Conservation (phyloP, 106 monocot species). For the Chionographis japonica region DNA sequence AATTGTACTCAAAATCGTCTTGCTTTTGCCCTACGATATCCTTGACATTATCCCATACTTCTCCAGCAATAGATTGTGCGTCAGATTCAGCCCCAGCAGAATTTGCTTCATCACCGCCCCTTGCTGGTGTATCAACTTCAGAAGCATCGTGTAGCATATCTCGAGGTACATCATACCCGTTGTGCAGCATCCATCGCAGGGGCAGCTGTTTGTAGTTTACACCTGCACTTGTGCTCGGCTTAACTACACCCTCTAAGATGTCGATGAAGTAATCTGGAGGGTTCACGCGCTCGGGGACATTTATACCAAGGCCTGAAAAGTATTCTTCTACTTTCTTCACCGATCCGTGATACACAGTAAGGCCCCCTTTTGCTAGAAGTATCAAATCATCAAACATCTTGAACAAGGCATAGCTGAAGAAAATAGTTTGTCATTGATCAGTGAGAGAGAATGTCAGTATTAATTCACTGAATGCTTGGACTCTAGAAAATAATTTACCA, state of each 20-base stretch:
- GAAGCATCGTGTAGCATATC: conserved; percentile 60
- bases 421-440: conserved; percentile 1
- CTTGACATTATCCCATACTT: conserved; percentile 67
- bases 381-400: conserved; percentile 98
- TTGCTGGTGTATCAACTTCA: conserved; percentile 23
- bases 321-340: conserved; percentile 92
- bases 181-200: conserved; percentile 73
- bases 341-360: conserved; percentile 85
- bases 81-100: conserved; percentile 13
- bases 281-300: conserved; percentile 93
- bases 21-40: conserved; percentile 47
- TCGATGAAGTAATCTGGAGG: conserved; percentile 95
- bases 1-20: conserved; percentile 51
- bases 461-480: too few relatives aligned
- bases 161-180: conserved; percentile 71
- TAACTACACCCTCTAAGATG: conserved; percentile 87
- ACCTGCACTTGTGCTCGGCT: conserved; percentile 56
- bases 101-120: conserved; percentile 17
- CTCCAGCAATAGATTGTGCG: conserved; percentile 40
- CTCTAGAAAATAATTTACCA: too few relatives aligned
- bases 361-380: conserved; percentile 90
- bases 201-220: conserved; percentile 67
- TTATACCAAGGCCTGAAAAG: conserved; percentile 78
- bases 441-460: not conserved
- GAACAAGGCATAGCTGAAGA: conserved; percentile 83